Base-by-base conservation (phyloP, 2,329 filamentous ascomycete genomes). In the Aspergillus sojae region DNA sequence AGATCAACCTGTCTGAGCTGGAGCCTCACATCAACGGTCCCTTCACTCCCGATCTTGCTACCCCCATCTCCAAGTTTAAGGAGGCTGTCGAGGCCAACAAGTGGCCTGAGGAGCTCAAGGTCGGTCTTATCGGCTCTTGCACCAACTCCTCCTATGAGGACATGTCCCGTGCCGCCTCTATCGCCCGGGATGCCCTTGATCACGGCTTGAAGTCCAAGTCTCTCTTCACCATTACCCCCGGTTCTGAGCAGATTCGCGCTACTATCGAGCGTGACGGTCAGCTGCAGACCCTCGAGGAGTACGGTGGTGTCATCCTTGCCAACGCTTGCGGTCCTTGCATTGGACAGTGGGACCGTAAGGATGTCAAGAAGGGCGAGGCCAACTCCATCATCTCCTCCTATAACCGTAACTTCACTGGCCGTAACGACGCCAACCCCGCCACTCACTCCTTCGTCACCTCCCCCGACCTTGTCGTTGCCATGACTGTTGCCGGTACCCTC, bases 381-480 rank as follows among this genome's bases (percentile, higher is more conserved):
- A 99, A 99, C 89, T 96, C 93, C 7, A 99, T 99, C 79, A 85
- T 99, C 78, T 97, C 94, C 54, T 98, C 95, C 32, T 99, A 97
- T 90, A 99, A 99, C 91, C 93, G 95, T 82, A 98, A 99, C 89
- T 98, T 99, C 85, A 98, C 94, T 66, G 94, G 94, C 70, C 93
- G 95, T 78, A 98, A 98, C 81, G 94, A 97, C 72, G 93, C 92
- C 71, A 98, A 97, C 86, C 93, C 93, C 46, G 93, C 93, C 61
- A 97, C 93, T 58, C 93, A 96, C 85, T 92, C 92, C 63, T 97
- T 97, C 80, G 93, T 96, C 70, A 90, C 93, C 68, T 96, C 93
- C 7, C 93, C 93, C 62, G 93, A 97, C 78, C 84, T 97, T 66
- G 93, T 96, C 50, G 92, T 96, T 60, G 93, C 93, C 70, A 83